A percentile compares a stretch with the other conserved stretches of the same genome.
Evolutionary conservation across 2,329 filamentous ascomycete genomes (phyloP).

Genomic region (Aschersonia sp.): DNA sequence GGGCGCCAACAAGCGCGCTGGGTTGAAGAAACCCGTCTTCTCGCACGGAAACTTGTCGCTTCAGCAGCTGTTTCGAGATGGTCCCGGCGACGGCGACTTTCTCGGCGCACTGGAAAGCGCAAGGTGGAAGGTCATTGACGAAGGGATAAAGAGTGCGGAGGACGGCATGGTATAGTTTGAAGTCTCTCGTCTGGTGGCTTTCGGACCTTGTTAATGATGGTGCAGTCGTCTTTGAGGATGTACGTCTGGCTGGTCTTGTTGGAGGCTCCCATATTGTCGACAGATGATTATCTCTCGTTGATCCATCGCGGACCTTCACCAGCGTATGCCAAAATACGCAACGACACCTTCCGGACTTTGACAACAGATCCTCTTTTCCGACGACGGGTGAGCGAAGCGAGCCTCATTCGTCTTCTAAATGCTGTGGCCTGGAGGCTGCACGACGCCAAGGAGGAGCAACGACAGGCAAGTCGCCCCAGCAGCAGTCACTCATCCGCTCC

Average conservation of each 20-base stretch:
- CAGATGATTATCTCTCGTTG: slow-evolving; percentile 77
- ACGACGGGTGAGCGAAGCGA: slow-evolving; percentile 87
- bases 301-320: slow-evolving; percentile 89
- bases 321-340: slow-evolving; percentile 92
- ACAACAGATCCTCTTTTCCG: slow-evolving; percentile 97
- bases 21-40: slow-evolving; percentile 27
- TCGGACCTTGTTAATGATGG: background rate
- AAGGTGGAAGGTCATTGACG: slow-evolving; percentile 58
- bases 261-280: slow-evolving; percentile 70
- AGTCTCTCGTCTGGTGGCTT: background rate
- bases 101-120: slow-evolving; percentile 53
- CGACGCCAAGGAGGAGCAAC: slow-evolving; percentile 49
- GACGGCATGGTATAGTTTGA: slow-evolving; percentile 58
- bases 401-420: slow-evolving; percentile 84
- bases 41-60: slow-evolving; percentile 47
- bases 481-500: slow-evolving; percentile 20
- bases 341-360: slow-evolving; percentile 93
- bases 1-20: slow-evolving; percentile 17
- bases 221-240: slow-evolving; percentile 76
- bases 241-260: slow-evolving; percentile 95
- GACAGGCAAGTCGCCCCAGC: slow-evolving; percentile 20
- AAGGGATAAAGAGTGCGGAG: slow-evolving; percentile 62
- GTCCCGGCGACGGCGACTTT: slow-evolving; percentile 59
- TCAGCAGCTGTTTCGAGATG: slow-evolving; percentile 67
- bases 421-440: slow-evolving; percentile 89